Conservation (phyloP, 2,329 filamentous ascomycete genomes). For the Periconia sp. region DNA sequence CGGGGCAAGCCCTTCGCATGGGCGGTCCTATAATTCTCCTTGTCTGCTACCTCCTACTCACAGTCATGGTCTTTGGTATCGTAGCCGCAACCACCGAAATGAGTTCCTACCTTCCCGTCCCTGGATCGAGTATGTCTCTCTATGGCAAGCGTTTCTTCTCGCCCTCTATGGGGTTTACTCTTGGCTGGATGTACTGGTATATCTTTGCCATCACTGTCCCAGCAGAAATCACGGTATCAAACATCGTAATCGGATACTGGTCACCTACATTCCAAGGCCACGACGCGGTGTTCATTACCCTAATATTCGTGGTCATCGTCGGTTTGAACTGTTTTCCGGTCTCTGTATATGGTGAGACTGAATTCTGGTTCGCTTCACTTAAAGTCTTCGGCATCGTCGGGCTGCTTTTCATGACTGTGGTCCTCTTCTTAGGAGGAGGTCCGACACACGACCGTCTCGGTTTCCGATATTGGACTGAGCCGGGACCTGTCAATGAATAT, state of each 20-base stretch:
- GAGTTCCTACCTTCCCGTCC: constrained; percentile 65
- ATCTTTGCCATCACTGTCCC: constrained; percentile 38
- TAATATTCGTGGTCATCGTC: constrained; percentile 55
- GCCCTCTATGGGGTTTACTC: constrained; percentile 65
- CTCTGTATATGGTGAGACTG: constrained; percentile 45
- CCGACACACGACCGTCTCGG: constrained; percentile 64
- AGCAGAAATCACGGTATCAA: constrained; percentile 43
- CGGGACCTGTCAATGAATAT: constrained; percentile 69
- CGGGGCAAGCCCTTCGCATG: constrained; percentile 56
- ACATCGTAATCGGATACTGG: constrained; percentile 46
- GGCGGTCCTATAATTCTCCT: constrained; percentile 35
- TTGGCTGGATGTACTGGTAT: constrained; percentile 39
- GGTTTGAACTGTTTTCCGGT: constrained; percentile 22
- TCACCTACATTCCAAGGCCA: constrained; percentile 50
- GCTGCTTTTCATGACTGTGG: constrained; percentile 2
- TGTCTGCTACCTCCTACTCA: constrained; percentile 40
- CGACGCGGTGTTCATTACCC: constrained; percentile 65
- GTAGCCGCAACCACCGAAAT: constrained; percentile 49
- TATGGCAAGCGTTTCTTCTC: constrained; percentile 56
- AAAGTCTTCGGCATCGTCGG: constrained; percentile 40
- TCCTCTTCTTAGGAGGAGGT: constrained; percentile 44
- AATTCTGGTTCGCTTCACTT: constrained; percentile 54
- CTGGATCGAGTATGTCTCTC: constrained; percentile 58
- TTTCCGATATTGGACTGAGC: constrained; percentile 70
- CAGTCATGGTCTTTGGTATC: constrained; percentile 31